Evolutionary conservation across 2,329 filamentous ascomycete species (phyloP).

Genomic region (Periconia macrospinosa): DNA sequence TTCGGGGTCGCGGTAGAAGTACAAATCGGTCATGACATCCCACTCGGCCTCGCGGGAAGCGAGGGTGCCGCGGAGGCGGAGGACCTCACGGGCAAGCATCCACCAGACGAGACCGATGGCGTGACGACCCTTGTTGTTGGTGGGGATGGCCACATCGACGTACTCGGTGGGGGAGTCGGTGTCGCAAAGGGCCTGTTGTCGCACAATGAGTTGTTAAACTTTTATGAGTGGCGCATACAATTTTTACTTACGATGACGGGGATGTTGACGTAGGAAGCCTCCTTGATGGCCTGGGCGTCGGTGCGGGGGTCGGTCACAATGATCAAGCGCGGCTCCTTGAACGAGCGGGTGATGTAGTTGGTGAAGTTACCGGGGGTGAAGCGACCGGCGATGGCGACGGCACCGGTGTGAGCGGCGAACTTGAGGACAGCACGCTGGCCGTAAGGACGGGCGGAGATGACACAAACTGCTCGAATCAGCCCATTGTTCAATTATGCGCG

Average conservation of each 20-base stretch:
- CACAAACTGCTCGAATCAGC: conserved; percentile 54
- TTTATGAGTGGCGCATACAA: not conserved
- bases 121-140: conserved; percentile 99
- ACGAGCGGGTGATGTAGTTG: conserved; percentile 99
- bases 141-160: conserved; percentile 99
- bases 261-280: conserved; percentile 99
- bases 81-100: conserved; percentile 99
- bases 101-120: conserved; percentile 99
- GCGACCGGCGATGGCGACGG: conserved; percentile 96
- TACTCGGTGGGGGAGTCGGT: conserved; percentile 99
- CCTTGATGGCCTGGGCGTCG: conserved; percentile 99
- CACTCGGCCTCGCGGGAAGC: conserved; percentile 94
- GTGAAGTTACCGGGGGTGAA: conserved; percentile 99
- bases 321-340: conserved; percentile 99
- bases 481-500: not conserved
- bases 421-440: conserved; percentile 99
- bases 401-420: conserved; percentile 98
- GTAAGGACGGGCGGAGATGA: conserved; percentile 99
- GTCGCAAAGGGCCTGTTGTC: conserved; percentile 77
- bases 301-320: conserved; percentile 99
- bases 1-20: conserved; percentile 99
- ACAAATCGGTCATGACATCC: conserved; percentile 99
- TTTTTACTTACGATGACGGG: conserved; percentile 71
- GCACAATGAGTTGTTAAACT: conserved; percentile 10
- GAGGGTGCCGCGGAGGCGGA: conserved; percentile 96